Evolutionary conservation across 2,329 filamentous ascomycete species (phyloP), one percentile per base, ranked within the genome.

Genomic region (Saccharata proteae): DNA sequence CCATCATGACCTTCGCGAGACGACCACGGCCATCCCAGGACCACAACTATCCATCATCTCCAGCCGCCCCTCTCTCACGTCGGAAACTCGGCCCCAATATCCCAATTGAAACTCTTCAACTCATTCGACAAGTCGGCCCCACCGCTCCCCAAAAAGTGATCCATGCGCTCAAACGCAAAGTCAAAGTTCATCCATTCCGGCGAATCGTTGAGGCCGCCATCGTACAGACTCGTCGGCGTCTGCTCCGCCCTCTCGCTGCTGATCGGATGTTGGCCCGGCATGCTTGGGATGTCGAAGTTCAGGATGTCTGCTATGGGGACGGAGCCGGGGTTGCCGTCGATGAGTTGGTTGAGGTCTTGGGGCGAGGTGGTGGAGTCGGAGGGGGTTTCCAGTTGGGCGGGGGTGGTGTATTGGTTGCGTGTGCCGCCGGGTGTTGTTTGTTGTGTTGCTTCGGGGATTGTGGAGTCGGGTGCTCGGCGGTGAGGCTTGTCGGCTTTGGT

Each of bases 121-220:
- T 57, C 52, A 30, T 53, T 56, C 29, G 50, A 54, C 38, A 55
- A 11, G 39, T 57, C 54, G 7, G 54, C 53, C 4, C 53, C 53
- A 1, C 45, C 47, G 35, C 54, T 55, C 14, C 54, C 53, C 8
- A 58, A 21, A 16, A 58, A 38, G 4, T 50, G 47, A 33, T 57
- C 52, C 29, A 58, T 55, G 20, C 57, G 56, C 41, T 58, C 53
- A 39, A 58, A 58, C 5, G 54, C 54, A 2, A 45, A 43, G 15
- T 57, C 53, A 25, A 57, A 56, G 19, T 55, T 56, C 17, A 58
- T 25, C 54, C 54, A 58, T 23, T 56, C 53, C 0, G 52, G 49
- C 2, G 45, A 51, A 18, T 49, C 42, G 18, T 54, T 52, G n/a
- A n/a, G n/a, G n/a, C n/a, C n/a, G 20, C 15, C 18, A 19, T n/a